These are phyloP conservation scores for Cardamine chenopodiifolia DNA, from an alignment of 345 rosid genomes.

Conservation along the genomic window DNA sequence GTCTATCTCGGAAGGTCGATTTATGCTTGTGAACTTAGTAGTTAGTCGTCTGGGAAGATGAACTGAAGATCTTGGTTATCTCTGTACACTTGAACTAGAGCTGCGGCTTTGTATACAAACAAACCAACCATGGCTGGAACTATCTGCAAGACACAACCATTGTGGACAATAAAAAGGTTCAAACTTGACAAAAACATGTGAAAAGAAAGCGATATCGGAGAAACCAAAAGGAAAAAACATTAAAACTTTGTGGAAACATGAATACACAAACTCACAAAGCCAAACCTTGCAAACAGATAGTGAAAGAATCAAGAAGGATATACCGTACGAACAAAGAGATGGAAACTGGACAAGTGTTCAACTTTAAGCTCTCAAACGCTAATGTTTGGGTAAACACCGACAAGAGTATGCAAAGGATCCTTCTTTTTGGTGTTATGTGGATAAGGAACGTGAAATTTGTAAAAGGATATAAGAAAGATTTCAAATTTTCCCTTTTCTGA, in stretches of 20 bases:
- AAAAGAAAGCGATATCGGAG: background rate
- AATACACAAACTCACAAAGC: background rate
- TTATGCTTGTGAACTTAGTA: background rate
- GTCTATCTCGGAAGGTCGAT: background rate
- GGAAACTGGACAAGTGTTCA: background rate
- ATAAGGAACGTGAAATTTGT: background rate
- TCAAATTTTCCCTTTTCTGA: background rate
- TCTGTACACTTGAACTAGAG: constrained; percentile 89
- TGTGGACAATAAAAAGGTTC: background rate
- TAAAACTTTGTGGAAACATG: background rate
- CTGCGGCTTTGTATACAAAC: constrained; percentile 95
- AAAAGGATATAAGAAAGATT: background rate
- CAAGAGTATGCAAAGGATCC: background rate
- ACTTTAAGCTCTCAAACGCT: background rate
- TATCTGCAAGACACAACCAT: constrained; percentile 48
- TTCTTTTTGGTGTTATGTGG: too few species aligned
- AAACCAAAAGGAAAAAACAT: background rate
- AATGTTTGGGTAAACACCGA: background rate
- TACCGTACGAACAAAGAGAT: too few species aligned
- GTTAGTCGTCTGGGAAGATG: constrained; percentile 64
- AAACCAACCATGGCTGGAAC: constrained; percentile 90
- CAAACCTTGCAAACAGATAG: background rate
- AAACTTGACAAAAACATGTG: constrained; percentile 9
- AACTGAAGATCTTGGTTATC: constrained; percentile 83
- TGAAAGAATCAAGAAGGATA: background rate